Conservation (phyloP, 2,329 filamentous ascomycete species). For the Pseudocercospora musae region DNA sequence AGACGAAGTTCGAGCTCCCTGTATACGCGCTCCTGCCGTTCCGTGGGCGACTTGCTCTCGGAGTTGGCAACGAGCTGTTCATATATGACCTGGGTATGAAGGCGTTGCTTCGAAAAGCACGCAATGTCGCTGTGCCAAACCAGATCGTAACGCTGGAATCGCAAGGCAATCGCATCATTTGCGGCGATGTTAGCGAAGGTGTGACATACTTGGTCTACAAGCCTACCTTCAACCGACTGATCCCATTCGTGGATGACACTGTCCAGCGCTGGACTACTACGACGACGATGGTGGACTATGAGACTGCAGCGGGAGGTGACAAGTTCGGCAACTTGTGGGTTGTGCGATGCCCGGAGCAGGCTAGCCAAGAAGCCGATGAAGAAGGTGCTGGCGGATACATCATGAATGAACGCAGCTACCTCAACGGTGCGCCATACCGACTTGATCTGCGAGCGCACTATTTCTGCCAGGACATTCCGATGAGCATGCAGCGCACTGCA, state of each 20-base stretch:
- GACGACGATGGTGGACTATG: slow-evolving; percentile 94
- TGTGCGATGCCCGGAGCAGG: slow-evolving; percentile 79
- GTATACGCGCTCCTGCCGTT: slow-evolving; percentile 89
- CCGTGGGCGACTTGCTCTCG: slow-evolving; percentile 84
- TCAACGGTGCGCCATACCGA: slow-evolving; percentile 84
- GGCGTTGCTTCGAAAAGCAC: slow-evolving; percentile 83
- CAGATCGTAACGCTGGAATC: slow-evolving; percentile 88
- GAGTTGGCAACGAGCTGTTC: slow-evolving; percentile 75
- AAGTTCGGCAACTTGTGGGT: slow-evolving; percentile 98
- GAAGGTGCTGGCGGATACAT: slow-evolving; percentile 86
- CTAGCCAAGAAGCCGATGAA: slow-evolving; percentile 86
- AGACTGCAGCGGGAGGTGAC: slow-evolving; percentile 89
- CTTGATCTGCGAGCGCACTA: slow-evolving; percentile 83
- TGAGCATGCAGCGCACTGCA: slow-evolving; percentile 81
- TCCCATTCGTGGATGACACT: slow-evolving; percentile 89
- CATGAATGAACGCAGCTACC: slow-evolving; percentile 83
- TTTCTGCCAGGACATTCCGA: slow-evolving; percentile 88
- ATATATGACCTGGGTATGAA: slow-evolving; percentile 93
- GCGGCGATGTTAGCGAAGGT: slow-evolving; percentile 89
- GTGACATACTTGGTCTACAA: slow-evolving; percentile 94
- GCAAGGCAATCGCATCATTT: slow-evolving; percentile 85
- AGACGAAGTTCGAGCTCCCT: slow-evolving; percentile 86
- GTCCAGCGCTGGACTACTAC: slow-evolving; percentile 88
- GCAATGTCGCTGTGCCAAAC: slow-evolving; percentile 32
- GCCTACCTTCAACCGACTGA: slow-evolving; percentile 81